Percentiles rank a stretch among this genome's conserved stretches.
Conservation (phyloP, 306 rosid genomes). For the Delonix regia region DNA sequence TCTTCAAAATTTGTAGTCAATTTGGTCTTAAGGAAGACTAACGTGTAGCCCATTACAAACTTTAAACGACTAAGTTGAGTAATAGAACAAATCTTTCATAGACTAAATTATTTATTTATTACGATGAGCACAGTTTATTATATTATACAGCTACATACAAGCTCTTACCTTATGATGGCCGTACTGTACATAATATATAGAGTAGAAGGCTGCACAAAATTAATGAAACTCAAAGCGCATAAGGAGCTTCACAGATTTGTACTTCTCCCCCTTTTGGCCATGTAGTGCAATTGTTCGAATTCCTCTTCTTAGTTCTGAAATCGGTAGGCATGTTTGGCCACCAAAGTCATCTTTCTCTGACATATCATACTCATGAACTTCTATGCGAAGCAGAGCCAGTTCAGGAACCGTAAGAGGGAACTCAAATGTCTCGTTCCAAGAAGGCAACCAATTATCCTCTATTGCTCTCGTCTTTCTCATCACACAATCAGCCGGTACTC, state of each 20-base stretch:
- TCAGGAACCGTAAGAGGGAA: conserved; percentile 83
- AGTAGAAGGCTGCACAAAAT: conserved; percentile 18
- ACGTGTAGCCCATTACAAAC: background rate
- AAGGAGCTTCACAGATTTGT: conserved; percentile 81
- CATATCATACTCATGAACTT: conserved; percentile 97
- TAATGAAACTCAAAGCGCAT: conserved; percentile 78
- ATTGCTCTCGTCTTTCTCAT: conserved; percentile 81
- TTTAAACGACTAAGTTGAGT: background rate
- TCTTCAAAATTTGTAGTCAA: background rate
- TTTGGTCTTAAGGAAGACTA: background rate
- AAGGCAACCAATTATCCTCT: conserved; percentile 89
- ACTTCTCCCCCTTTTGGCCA: conserved; percentile 66
- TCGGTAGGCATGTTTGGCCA: conserved; percentile 89
- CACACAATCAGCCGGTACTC: conserved; percentile 71
- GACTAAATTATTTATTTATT: background rate
- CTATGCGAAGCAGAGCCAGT: conserved; percentile 82
- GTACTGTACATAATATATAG: conserved; percentile 18
- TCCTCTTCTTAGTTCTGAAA: conserved; percentile 72
- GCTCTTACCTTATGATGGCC: conserved; percentile 29
- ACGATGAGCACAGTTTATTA: conserved; percentile 14
- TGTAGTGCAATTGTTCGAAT: conserved; percentile 75
- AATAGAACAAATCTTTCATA: background rate
- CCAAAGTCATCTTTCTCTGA: conserved; percentile 98
- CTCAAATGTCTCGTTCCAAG: conserved; percentile 80
- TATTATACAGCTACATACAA: conserved; percentile 22